Evolutionary conservation across 1,284 basidiomycete genomes (phyloP).

Genomic region (Cutaneotrichosporon cyanovorans): DNA sequence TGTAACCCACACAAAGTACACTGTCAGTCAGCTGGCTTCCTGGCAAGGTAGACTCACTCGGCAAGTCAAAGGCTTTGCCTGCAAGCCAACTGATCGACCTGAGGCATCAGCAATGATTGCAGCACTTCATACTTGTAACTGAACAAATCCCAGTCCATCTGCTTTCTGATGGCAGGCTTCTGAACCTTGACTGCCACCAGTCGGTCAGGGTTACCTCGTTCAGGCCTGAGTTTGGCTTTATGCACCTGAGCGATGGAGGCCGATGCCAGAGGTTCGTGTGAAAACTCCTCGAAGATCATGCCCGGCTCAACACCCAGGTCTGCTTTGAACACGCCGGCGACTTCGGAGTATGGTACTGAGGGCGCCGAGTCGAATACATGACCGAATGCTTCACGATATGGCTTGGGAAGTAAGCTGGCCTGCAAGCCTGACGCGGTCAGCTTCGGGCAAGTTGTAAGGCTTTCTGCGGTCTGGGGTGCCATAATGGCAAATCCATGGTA

Average conservation of each 20-base stretch:
- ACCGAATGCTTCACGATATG: constrained; percentile 72
- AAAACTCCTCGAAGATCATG: constrained; percentile 70
- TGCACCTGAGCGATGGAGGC: constrained; percentile 88
- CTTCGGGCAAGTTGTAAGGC: too few species aligned
- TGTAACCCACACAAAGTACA: constrained; percentile 40
- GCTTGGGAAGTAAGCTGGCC: constrained; percentile 68
- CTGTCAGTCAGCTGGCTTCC: constrained; percentile 18
- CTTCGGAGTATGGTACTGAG: constrained; percentile 63
- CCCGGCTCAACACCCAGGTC: constrained; percentile 63
- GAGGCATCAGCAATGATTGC: not conserved
- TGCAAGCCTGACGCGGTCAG: constrained; percentile 57
- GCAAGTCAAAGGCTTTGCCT: constrained; percentile 43
- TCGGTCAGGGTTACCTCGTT: constrained; percentile 16
- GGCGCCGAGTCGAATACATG: constrained; percentile 80
- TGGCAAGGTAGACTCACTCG: constrained; percentile 24
- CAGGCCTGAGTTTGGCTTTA: constrained; percentile 55
- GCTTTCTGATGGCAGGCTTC: constrained; percentile 74
- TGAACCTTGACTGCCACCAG: constrained; percentile 85
- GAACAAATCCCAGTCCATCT: constrained; percentile 72
- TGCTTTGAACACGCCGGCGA: constrained; percentile 59
- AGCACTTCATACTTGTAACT: constrained; percentile 31
- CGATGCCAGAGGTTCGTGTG: constrained; percentile 65
- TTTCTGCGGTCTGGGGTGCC: not conserved
- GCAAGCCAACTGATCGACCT: constrained; percentile 41
- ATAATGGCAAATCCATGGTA: not conserved